These are phyloP conservation scores for Xylaria palmicola DNA, from an alignment of 495 filamentous ascomycete genomes.

Conservation along the genomic window DNA sequence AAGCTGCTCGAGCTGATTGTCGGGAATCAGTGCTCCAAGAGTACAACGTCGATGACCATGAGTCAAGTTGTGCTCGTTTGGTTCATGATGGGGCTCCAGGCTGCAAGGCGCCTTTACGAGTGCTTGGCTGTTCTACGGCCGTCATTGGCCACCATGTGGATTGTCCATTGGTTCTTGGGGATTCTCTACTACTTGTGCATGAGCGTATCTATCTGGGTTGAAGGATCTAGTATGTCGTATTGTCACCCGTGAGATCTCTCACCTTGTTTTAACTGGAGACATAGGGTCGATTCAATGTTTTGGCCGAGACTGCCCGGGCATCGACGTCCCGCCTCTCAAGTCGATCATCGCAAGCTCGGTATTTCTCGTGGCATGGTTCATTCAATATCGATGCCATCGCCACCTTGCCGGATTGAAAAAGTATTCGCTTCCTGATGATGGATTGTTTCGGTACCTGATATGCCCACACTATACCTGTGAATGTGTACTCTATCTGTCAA, in stretches of 20 bases:
- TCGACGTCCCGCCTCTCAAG: slow-evolving; percentile 54
- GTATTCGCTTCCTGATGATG: slow-evolving; percentile 71
- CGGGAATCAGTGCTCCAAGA: slow-evolving; percentile 10
- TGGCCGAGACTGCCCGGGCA: slow-evolving; percentile 21
- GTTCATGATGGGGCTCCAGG: slow-evolving; percentile 72
- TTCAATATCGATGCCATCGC: slow-evolving; percentile 78
- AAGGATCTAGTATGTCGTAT: slow-evolving; percentile 65
- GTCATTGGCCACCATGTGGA: slow-evolving; percentile 72
- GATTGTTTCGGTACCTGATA: slow-evolving; percentile 66
- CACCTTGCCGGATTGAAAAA: slow-evolving; percentile 79
- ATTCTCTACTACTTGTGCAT: slow-evolving; percentile 72
- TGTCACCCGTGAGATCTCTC: background rate
- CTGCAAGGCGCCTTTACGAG: slow-evolving; percentile 71
- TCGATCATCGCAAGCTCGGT: slow-evolving; percentile 60
- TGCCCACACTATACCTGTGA: slow-evolving; percentile 95
- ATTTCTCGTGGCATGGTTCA: slow-evolving; percentile 71
- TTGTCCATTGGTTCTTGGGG: slow-evolving; percentile 78
- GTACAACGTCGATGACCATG: slow-evolving; percentile 55
- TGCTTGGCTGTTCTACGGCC: slow-evolving; percentile 60
- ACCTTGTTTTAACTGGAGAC: slow-evolving; percentile 20
- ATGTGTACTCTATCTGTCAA: slow-evolving; percentile 76
- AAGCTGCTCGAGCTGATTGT: slow-evolving; percentile 45
- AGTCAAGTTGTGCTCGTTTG: slow-evolving; percentile 68
- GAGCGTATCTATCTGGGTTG: slow-evolving; percentile 79
- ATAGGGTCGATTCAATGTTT: slow-evolving; percentile 25